These are phyloP conservation scores for Penicillium rolfsii DNA, from an alignment of 2,329 filamentous ascomycete genomes.

Conservation along the genomic window DNA sequence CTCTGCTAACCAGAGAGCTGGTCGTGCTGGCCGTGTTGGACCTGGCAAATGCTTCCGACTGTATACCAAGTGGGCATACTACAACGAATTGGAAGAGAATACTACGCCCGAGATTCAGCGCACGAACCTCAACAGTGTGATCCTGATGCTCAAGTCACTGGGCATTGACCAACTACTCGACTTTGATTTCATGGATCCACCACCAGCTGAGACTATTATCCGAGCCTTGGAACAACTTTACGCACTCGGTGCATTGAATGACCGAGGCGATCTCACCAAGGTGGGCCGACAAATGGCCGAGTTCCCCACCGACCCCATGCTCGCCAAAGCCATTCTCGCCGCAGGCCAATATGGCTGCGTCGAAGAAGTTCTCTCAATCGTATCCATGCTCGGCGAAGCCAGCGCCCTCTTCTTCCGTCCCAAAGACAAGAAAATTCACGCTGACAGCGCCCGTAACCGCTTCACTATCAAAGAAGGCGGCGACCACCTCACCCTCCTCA, in stretches of 20 bases:
- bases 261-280: constrained; percentile 85
- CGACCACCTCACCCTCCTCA: constrained; percentile 84
- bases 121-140: constrained; percentile 81
- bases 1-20: constrained; percentile 88
- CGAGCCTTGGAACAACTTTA: constrained; percentile 88
- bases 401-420: constrained; percentile 90
- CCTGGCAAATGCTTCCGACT: constrained; percentile 92
- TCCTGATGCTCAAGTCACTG: constrained; percentile 83
- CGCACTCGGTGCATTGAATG: constrained; percentile 84
- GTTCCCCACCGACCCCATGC: constrained; percentile 89
- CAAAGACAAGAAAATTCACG: constrained; percentile 96
- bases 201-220: constrained; percentile 85
- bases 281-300: constrained; percentile 93
- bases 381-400: constrained; percentile 91
- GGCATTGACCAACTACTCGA: constrained; percentile 90
- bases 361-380: constrained; percentile 87
- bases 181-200: constrained; percentile 96
- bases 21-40: constrained; percentile 87
- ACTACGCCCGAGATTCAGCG: constrained; percentile 93
- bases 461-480: constrained; percentile 91
- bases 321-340: constrained; percentile 84
- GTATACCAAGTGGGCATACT: constrained; percentile 91
- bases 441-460: constrained; percentile 83
- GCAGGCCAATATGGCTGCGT: constrained; percentile 91
- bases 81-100: constrained; percentile 91